A percentile compares a stretch with the other conserved stretches of the same genome.
Evolutionary conservation across 352 stramenopile species (phyloP).

Genomic region (Phytophthora crassamura): DNA sequence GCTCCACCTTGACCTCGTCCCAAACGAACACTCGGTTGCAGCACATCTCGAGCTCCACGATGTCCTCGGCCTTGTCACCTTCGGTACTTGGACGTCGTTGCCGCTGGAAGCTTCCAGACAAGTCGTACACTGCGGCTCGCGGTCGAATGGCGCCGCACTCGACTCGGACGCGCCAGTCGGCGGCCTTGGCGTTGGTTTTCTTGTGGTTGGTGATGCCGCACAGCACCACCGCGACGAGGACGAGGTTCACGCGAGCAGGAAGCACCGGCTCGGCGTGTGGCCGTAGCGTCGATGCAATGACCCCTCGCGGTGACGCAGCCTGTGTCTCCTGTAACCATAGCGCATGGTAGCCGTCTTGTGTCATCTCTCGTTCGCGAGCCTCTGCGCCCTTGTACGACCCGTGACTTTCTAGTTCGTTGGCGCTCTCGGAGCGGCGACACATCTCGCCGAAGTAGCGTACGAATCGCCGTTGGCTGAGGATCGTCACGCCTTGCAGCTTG

Average conservation of each 20-base stretch:
- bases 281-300: constrained; percentile 8
- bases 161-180: constrained; percentile 61
- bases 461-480: constrained; percentile 82
- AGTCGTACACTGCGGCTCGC: constrained; percentile 32
- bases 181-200: constrained; percentile 36
- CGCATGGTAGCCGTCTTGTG: constrained; percentile 44
- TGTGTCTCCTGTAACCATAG: constrained; percentile 60
- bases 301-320: constrained; percentile 24
- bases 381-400: constrained; percentile 30
- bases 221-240: constrained; percentile 49
- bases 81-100: constrained; percentile 4
- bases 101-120: constrained; percentile 30
- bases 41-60: constrained; percentile 48
- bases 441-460: constrained; percentile 76
- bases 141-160: constrained; percentile 49
- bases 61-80: constrained; percentile 10
- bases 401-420: constrained; percentile 10
- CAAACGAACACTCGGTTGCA: constrained; percentile 59
- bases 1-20: constrained; percentile 66
- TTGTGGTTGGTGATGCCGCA: constrained; percentile 56
- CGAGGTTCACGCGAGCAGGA: constrained; percentile 42
- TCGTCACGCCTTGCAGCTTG: constrained; percentile 86
- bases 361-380: constrained; percentile 42
- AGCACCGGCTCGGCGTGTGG: constrained; percentile 38
- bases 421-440: constrained; percentile 45